Base-by-base conservation (phyloP, 1,139 yeast species). In the Candida labiduridarum region DNA sequence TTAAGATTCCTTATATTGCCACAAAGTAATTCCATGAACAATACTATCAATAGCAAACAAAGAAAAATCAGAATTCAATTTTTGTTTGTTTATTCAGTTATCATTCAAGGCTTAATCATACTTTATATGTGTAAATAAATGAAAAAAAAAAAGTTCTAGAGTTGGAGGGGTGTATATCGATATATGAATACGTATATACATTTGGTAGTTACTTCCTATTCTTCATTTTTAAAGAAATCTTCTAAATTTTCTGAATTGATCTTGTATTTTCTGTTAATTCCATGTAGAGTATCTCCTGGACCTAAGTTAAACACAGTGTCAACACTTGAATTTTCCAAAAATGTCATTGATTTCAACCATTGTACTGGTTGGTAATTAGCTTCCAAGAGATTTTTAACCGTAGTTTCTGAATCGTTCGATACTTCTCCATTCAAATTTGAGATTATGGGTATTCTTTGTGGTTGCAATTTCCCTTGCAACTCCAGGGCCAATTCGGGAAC, bases 61-160 rank as follows among this genome's bases (percentile, higher is more conserved):
- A 80, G 95, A 58, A 87, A 90, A 66, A 83, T 90, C 49, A 83
- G 97, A 56, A 86, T 90, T 56, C 94, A 90, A 64, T 92, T 90
- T 66, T 74, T 94, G 60, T 91, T 94, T 64, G 76, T 88, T 43
- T 94, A 94, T 69, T 85, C 96, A 10, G 91, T 91, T 61, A 78
- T 89, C 29, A 77, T 91, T 61, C 99, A 94, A 71, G 81, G 88
- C 1, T 55, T 74, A 44, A 66, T 74, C 30, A 67, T 72, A 48
- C 61, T 71, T 31, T 72, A 69, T 51, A 72, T 74, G 78, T 68
- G 74, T 52, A 61, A 67, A 52, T 69, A 51, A 56, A 52, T 69
- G 50, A 56, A 19, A 19, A 15, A 16, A 6, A 18, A 10, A 41
- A 15, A 34, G 38, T 9, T 39, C 11, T 9, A 22, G n/a, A 39